Evolutionary conservation across 1,284 basidiomycete genomes (phyloP), one percentile per base, ranked within the genome.

Genomic region (Golubevia sp.): DNA sequence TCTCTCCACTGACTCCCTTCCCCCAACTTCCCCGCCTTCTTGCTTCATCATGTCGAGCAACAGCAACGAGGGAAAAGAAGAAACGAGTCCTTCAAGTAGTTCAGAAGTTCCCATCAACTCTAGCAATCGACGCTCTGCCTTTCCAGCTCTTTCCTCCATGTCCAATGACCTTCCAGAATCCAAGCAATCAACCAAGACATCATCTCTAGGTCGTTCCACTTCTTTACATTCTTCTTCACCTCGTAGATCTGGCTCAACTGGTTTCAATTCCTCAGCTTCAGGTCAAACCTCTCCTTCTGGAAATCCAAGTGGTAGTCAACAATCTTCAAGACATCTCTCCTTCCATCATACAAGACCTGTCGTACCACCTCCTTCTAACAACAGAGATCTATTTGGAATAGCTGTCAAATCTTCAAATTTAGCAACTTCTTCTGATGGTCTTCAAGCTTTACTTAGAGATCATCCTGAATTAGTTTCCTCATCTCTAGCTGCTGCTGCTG

Each of bases 401-500:
- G 74, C 74, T 2, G 76, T 79, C 3, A 73, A 72, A 18, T 70
- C 73, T 20, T 77, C 74, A 26, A 68, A 73, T 49, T 66, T 79
- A 3, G 73, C 76, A 13, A 61, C 58, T 11, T 69, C 71, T 7
- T 76, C 74, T 3, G 76, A 76, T 56, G 80, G 80, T 2, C 64
- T 83, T 2, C 74, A 82, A 51, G 79, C 80, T 2, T 58, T 83
- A 38, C 62, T 83, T 51, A 69, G 80, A 7, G 80, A 83, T 49
- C 76, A 83, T 49, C 80, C 80, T 0, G 77, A 83, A 55, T 60
- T 83, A 13, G 76, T 83, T n/a, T 73, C 70, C 23, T 66, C 69
- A 51, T 71, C 71, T 38, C 59, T 83, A 20, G 75, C 75, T 2
- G 67, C 68, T 2, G 77, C 77, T 6, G 80, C 80, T 1, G 77